These are phyloP conservation scores for Aspergillus clavatus DNA, from an alignment of 2,329 filamentous ascomycete species.

Conservation along the genomic window DNA sequence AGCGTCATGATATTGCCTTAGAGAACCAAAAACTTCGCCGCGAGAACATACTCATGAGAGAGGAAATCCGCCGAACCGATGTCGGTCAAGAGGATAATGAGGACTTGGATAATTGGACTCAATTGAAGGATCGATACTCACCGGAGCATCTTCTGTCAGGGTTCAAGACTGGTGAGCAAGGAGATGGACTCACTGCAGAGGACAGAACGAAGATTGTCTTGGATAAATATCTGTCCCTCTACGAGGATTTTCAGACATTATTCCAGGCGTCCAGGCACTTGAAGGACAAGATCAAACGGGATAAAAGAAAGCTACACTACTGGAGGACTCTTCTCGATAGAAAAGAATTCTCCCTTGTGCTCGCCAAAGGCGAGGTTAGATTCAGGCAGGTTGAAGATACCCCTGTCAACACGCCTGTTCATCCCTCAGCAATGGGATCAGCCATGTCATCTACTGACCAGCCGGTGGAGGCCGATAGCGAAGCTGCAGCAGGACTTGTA, in stretches of 20 bases:
- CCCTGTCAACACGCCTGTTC: not conserved
- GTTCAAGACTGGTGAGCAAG: constrained; percentile 5
- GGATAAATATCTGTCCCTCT: constrained; percentile 31
- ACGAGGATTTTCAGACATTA: constrained; percentile 26
- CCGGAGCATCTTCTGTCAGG: constrained; percentile 19
- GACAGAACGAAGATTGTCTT: constrained; percentile 19
- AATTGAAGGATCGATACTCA: constrained; percentile 24
- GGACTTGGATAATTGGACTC: constrained; percentile 8
- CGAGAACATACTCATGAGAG: constrained; percentile 18
- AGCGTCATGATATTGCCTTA: constrained; percentile 11
- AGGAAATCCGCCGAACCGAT: constrained; percentile 18
- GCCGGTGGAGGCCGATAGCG: not conserved
- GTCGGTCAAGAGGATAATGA: constrained; percentile 12
- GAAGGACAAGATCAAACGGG: constrained; percentile 27
- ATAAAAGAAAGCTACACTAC: constrained; percentile 29
- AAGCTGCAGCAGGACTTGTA: not conserved
- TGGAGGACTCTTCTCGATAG: constrained; percentile 27
- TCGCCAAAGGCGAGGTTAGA: constrained; percentile 23
- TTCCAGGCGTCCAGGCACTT: constrained; percentile 24
- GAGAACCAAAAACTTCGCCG: constrained; percentile 19
- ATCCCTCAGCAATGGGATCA: not conserved
- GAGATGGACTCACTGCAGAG: constrained; percentile 5
- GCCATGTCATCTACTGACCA: not conserved
- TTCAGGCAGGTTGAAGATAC: constrained; percentile 22
- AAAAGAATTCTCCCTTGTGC: constrained; percentile 27